Evolutionary conservation across 345 rosid species (phyloP), one percentile per base, ranked within the genome.

Genomic region (Eutrema heterophyllum): DNA sequence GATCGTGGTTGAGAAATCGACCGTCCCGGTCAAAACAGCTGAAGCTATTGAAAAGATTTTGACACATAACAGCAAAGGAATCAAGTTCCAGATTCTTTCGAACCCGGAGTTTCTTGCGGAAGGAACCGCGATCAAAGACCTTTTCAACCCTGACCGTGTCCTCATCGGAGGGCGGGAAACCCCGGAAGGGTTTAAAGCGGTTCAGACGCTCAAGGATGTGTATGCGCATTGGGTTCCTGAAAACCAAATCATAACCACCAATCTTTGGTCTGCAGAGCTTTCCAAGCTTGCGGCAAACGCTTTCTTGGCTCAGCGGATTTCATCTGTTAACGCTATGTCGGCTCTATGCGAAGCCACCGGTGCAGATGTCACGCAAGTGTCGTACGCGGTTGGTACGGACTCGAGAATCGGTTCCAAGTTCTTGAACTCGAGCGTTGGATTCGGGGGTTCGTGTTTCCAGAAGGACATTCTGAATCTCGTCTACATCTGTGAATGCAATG

Each of bases 201-300:
- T 86, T 41, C 71, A 87, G 64, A 84, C 90, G 5, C 50, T 91
- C 76, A 91, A 86, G 78, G 82, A 80, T 68, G 93, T 91, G 59
- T 91, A 91, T 67, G 89, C 97, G 35, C 86, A 87, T 11, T 91
- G 97, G 97, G 96, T 91, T 24, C 90, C 96, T 1, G 90, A 81
- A 60, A 87, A 81, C 6, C 78, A 83, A 44, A 89, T 89, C 74
- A 56, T 91, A 8, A 77, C 86, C 9, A 85, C 97, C 69, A 91
- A 91, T 52, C 97, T 91, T 0, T 91, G 96, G 97, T 89, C 96
- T 0, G 97, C 97, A 4, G 97, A 92, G 87, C 92, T 92, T 12
- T 89, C 97, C 2, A 89, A 92, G 81, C 88, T 92, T 16, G 96
- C 93, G 9, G 92, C 93, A 21, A 89, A 89, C 55, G 97, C 97